These are phyloP conservation scores for Trapa bicornis DNA, from an alignment of 345 rosid genomes.

Conservation along the genomic window DNA sequence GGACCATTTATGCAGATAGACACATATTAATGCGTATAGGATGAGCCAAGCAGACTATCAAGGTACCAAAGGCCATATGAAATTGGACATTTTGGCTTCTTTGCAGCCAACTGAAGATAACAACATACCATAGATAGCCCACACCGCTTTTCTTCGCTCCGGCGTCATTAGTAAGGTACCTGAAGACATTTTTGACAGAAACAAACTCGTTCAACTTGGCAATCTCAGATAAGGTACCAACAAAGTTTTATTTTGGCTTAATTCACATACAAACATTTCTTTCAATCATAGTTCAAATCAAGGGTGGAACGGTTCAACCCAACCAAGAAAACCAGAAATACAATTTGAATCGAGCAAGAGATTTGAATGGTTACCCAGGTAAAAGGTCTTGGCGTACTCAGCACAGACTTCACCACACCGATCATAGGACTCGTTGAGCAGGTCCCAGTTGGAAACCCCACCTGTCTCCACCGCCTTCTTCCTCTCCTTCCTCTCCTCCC, in stretches of 20 bases:
- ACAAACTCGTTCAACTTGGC: too few relatives aligned
- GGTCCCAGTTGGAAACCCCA: constrained; percentile 16
- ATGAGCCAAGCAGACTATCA: background rate
- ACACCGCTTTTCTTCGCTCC: constrained; percentile 33
- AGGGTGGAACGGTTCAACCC: too few relatives aligned
- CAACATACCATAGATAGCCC: constrained; percentile 47
- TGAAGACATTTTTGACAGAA: constrained; percentile 6
- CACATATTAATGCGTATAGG: background rate
- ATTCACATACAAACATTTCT: too few relatives aligned
- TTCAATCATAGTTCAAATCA: too few relatives aligned
- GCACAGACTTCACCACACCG: constrained; percentile 52
- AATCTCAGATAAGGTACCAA: too few relatives aligned
- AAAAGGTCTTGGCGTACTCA: constrained; percentile 50
- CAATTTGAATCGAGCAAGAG: too few relatives aligned
- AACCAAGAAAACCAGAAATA: background rate
- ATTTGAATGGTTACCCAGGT: constrained; percentile 25
- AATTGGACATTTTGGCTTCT: background rate
- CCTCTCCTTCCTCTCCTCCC: constrained; percentile 14
- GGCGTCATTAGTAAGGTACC: constrained; percentile 49
- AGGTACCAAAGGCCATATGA: background rate
- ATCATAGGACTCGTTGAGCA: constrained; percentile 34
- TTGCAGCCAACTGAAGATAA: background rate
- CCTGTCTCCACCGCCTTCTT: constrained; percentile 13
- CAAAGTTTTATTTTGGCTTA: too few relatives aligned
- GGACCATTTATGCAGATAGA: background rate